phyloP scores from a whole-genome alignment of 495 filamentous ascomycete species.

The Aspergillus affinis region DNA sequence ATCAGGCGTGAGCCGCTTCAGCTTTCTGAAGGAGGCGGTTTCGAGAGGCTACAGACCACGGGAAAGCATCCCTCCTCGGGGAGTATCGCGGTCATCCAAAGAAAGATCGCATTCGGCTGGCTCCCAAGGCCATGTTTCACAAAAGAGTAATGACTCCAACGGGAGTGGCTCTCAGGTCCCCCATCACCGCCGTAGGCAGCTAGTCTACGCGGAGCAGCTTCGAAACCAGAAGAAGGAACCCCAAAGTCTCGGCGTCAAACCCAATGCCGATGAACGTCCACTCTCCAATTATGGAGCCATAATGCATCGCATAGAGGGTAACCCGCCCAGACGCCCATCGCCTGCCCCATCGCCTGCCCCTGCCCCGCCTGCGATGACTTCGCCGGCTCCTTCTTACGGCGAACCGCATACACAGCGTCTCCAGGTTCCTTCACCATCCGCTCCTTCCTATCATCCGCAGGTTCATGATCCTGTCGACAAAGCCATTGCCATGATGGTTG shows the following conservation, averaged over 20 bases:
- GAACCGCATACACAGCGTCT: slow-evolving; percentile 9
- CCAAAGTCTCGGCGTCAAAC: slow-evolving; percentile 31
- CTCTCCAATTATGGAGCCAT: slow-evolving; percentile 46
- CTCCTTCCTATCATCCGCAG: slow-evolving; percentile 31
- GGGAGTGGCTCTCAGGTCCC: slow-evolving; percentile 8
- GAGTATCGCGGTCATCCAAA: slow-evolving; percentile 4
- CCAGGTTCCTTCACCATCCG: slow-evolving; percentile 20
- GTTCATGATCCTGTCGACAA: slow-evolving; percentile 54
- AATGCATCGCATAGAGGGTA: slow-evolving; percentile 32
- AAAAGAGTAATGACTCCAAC: slow-evolving; percentile 3
- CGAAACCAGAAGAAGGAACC: slow-evolving; percentile 33
- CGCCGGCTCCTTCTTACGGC: slow-evolving; percentile 7
- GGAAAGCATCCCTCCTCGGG: slow-evolving; percentile 26
- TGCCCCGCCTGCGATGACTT: slow-evolving; percentile 1
- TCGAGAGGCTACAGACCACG: slow-evolving; percentile 57
- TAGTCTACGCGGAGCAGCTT: slow-evolving; percentile 41
- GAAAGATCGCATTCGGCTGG: slow-evolving; percentile 15
- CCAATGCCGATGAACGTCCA: slow-evolving; percentile 44
- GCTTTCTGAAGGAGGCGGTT: slow-evolving; percentile 64
- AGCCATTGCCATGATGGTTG: slow-evolving; percentile 47
- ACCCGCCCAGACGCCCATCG: slow-evolving; percentile 16
- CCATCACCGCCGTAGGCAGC: slow-evolving; percentile 36
- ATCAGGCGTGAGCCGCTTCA: slow-evolving; percentile 46
- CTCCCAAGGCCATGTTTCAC: slow-evolving; percentile 12
- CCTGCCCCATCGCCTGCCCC: no score